Evolutionary conservation across 2,329 filamentous ascomycete genomes (phyloP), one percentile per base, ranked within the genome.

Genomic region (Talaromyces sp.): DNA sequence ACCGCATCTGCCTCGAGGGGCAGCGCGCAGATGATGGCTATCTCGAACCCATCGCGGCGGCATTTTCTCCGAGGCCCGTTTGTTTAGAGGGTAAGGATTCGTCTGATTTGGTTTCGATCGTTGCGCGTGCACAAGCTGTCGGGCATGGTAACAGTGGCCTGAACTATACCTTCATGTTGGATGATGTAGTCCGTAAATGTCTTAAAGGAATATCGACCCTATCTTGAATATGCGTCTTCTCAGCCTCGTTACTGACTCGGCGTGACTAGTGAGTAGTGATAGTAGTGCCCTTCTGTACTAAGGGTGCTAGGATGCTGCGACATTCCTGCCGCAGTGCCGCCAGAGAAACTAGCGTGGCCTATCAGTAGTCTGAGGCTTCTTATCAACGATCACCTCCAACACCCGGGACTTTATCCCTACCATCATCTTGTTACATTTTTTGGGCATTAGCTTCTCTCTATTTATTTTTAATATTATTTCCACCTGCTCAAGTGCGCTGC

Each of bases 381-480:
- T 53, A 31, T 53, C 49, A 53, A 53, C 27, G 31, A 53, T 11
- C 13, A 29, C 49, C 1, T 31, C n/a, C 3, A 19, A 54, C 27
- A 15, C 36, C 36, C 13, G 11, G 3, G 27, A 29, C 7, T 22
- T 56, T 11, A 36, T 36, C 27, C 19, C 34, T 13, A 31, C 7
- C 17, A 19, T 27, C 22, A 8, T 51, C 22, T 31, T 8, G 25
- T 58, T 38, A 58, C 19, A 29, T 27, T 25, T 43, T 22, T 29
- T 54, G 8, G 27, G 4, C 19, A 43, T 58, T 10, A 10, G 3
- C n/a, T 38, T 15, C 6, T 22, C 51, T 6, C 4, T 27, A 17
- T n/a, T 45, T 43, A 43, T 11, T 27, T 13, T 40, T 61, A 22
- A 17, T 40, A 36, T 65, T 65, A 49, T 53, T 61, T 10, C 17